These are phyloP conservation scores for Russula brevipes DNA, from an alignment of 768 basidiomycete genomes.

Conservation along the genomic window DNA sequence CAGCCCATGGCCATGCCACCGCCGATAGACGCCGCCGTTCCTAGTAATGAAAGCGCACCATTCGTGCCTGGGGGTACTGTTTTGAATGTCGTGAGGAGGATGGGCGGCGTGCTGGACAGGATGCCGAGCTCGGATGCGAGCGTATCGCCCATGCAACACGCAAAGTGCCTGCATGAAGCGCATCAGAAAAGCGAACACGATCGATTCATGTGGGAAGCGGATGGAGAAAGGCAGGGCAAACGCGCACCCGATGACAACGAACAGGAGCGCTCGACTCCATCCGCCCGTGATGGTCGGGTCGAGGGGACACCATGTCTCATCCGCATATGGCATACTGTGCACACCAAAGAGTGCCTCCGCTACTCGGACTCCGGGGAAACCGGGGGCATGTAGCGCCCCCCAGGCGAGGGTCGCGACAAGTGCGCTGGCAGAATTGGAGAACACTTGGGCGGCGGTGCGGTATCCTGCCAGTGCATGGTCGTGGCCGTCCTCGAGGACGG, in stretches of 20 bases:
- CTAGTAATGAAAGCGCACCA: slow-evolving; percentile 73
- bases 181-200: not conserved
- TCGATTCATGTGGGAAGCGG: not conserved
- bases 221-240: not conserved
- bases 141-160: slow-evolving; percentile 86
- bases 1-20: slow-evolving; percentile 74
- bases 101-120: slow-evolving; percentile 59
- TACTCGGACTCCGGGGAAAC: slow-evolving; percentile 30
- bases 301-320: slow-evolving; percentile 57
- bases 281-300: slow-evolving; percentile 41
- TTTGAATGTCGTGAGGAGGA: slow-evolving; percentile 73
- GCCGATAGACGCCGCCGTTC: slow-evolving; percentile 63
- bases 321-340: slow-evolving; percentile 33
- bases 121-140: slow-evolving; percentile 93
- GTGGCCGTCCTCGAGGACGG: slow-evolving; percentile 71
- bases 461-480: slow-evolving; percentile 63
- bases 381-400: slow-evolving; percentile 53
- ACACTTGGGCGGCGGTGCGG: slow-evolving; percentile 72
- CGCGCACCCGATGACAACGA: slow-evolving; percentile 60
- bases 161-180: slow-evolving; percentile 61
- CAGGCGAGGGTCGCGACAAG: slow-evolving; percentile 55
- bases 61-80: slow-evolving; percentile 86
- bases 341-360: slow-evolving; percentile 22
- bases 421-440: slow-evolving; percentile 72
- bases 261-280: slow-evolving; percentile 57